A percentile compares a stretch with the other conserved stretches of the same genome.
Evolutionary conservation across 768 basidiomycete species (phyloP).

Genomic region (Termitomyces sp.): DNA sequence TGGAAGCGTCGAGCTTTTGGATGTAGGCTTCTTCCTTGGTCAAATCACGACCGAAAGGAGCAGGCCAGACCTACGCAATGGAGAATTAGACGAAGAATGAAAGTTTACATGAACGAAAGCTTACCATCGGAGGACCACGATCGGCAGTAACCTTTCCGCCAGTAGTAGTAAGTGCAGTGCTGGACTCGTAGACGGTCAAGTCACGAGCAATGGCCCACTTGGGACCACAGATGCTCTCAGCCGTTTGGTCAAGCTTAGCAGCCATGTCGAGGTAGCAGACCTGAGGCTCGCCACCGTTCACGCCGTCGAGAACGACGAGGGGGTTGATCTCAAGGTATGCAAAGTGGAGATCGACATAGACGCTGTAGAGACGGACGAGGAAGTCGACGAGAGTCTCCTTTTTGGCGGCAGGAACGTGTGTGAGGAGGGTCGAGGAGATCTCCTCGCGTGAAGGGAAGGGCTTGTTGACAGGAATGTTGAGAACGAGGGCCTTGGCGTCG

Average conservation of each 20-base stretch:
- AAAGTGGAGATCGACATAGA: constrained; percentile 98
- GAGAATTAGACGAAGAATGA: not conserved
- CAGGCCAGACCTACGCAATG: constrained; percentile 65
- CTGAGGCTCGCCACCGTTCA: constrained; percentile 60
- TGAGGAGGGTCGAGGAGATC: constrained; percentile 75
- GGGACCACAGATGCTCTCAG: constrained; percentile 95
- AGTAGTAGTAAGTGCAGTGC: constrained; percentile 23
- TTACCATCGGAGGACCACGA: constrained; percentile 94
- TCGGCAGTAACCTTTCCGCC: constrained; percentile 73
- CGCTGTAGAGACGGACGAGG: constrained; percentile 90
- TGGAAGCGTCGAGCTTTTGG: constrained; percentile 95
- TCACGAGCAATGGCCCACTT: constrained; percentile 99
- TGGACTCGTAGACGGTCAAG: constrained; percentile 63
- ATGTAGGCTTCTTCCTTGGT: constrained; percentile 99
- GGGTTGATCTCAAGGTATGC: constrained; percentile 99
- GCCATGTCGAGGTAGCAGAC: constrained; percentile 99
- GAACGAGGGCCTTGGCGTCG: constrained; percentile 92
- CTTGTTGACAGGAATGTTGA: constrained; percentile 72
- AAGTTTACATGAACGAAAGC: not conserved
- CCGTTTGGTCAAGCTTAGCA: constrained; percentile 99
- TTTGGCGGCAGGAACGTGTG: constrained; percentile 80
- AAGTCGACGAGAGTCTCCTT: constrained; percentile 94
- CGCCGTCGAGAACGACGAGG: constrained; percentile 87
- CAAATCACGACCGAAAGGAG: constrained; percentile 95
- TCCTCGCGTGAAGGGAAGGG: constrained; percentile 82